Conservation (phyloP, 192 early-diverging fungal species). For the Radiomyces spectabilis region DNA sequence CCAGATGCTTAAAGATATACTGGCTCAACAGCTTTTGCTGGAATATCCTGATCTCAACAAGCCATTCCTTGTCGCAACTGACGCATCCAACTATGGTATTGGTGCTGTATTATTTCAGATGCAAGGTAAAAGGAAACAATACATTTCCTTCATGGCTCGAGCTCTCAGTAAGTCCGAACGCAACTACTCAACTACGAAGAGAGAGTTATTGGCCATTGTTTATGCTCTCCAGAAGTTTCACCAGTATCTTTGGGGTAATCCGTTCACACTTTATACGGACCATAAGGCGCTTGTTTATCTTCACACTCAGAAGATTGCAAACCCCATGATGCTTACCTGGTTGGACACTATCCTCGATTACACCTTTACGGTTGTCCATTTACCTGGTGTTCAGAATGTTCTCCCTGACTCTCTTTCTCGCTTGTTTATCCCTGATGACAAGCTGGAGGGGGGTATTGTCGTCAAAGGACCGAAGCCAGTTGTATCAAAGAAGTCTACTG, state of each 20-base stretch:
- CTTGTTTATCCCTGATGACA: background rate
- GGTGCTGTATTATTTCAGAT: conserved; percentile 25
- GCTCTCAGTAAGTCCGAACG: conserved; percentile 9
- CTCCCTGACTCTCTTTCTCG: conserved; percentile 27
- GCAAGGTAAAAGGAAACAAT: conserved; percentile 2
- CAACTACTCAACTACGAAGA: conserved; percentile 23
- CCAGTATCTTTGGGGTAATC: conserved; percentile 26
- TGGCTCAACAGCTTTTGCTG: conserved; percentile 10
- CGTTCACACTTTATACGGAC: conserved; percentile 30
- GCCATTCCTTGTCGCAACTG: conserved; percentile 26
- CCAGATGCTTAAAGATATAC: background rate
- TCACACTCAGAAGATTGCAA: conserved; percentile 10
- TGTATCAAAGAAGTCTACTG: no score
- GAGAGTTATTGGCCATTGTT: conserved; percentile 13
- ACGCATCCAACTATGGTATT: conserved; percentile 29
- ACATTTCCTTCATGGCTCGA: conserved; percentile 19
- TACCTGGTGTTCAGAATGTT: conserved; percentile 17
- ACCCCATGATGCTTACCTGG: conserved; percentile 22
- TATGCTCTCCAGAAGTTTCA: conserved; percentile 27
- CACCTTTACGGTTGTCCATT: conserved; percentile 15
- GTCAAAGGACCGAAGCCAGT: no score
- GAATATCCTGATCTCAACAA: conserved; percentile 9
- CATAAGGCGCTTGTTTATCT: conserved; percentile 24
- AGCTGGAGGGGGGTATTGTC: conserved; percentile 9
- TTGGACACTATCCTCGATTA: conserved; percentile 21